phyloP scores from a whole-genome alignment of 108 stramenopile genomes.

The Pseudonitzschia pungens region DNA sequence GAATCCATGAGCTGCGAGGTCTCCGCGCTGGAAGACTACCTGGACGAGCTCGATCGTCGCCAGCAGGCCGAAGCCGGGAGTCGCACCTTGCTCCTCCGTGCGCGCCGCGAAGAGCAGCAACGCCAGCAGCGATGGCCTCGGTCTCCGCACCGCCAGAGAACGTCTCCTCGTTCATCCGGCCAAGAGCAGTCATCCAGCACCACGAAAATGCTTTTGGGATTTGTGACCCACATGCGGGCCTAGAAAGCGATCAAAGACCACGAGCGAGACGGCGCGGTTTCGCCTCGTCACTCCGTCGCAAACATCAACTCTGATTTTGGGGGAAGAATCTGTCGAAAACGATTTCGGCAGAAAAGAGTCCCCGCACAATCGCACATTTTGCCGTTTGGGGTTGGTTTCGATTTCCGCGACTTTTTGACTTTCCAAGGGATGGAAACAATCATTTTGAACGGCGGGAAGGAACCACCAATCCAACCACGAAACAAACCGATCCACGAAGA shows the following conservation, averaged over 20 bases:
- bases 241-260: background rate
- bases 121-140: background rate
- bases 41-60: background rate
- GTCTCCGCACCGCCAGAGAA: background rate
- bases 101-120: background rate
- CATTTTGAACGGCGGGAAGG: too few species aligned
- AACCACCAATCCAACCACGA: too few species aligned
- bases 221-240: slow-evolving; percentile 1
- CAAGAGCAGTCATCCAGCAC: too few species aligned
- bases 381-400: too few species aligned
- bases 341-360: background rate
- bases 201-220: background rate
- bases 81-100: background rate
- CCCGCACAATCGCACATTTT: too few species aligned
- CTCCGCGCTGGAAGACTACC: background rate
- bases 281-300: background rate
- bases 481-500: too few species aligned
- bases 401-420: too few species aligned
- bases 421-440: too few species aligned
- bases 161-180: too few species aligned
- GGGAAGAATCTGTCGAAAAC: background rate
- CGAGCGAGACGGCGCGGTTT: too few species aligned
- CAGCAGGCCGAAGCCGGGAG: slow-evolving; percentile 6
- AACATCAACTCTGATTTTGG: background rate
- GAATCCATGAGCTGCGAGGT: background rate